A percentile compares a stretch with the other conserved stretches of the same genome.
Conservation (phyloP, 2,329 filamentous ascomycete species). For the Metarhizium humberi region DNA sequence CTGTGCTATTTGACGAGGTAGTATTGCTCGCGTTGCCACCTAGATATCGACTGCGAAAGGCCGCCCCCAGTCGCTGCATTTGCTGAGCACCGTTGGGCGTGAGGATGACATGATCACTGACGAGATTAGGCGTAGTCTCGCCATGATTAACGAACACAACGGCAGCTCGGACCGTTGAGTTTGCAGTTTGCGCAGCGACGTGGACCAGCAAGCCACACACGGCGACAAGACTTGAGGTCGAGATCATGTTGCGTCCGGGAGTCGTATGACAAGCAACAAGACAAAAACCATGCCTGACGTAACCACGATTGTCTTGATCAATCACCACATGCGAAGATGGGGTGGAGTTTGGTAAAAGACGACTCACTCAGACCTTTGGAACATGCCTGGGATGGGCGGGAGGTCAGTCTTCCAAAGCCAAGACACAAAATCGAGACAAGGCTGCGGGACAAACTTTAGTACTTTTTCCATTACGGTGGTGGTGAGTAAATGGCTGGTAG, state of each 20-base stretch:
- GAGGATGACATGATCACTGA: slow-evolving; percentile 23
- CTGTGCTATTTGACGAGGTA: slow-evolving; percentile 16
- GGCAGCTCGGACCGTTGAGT: slow-evolving; percentile 38
- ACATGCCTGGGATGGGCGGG: neutral
- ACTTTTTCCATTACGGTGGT: neutral
- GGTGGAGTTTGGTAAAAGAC: neutral
- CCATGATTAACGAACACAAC: slow-evolving; percentile 42
- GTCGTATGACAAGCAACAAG: neutral
- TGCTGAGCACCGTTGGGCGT: slow-evolving; percentile 47
- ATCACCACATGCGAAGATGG: neutral
- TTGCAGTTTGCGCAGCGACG: slow-evolving; percentile 3
- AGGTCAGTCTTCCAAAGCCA: neutral
- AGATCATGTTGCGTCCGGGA: neutral
- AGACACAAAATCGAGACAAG: neutral
- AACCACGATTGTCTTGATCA: neutral
- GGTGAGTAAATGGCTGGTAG: neutral
- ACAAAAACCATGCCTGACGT: neutral
- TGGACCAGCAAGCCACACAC: neutral
- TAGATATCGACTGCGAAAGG: slow-evolving; percentile 42
- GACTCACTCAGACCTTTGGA: neutral
- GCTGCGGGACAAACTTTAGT: neutral
- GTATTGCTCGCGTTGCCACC: slow-evolving; percentile 11
- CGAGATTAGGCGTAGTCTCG: slow-evolving; percentile 38
- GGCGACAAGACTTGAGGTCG: neutral
- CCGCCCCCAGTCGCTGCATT: slow-evolving; percentile 35